A percentile compares a stretch with the other conserved stretches of the same genome.
Conservation (phyloP, 306 rosid species). For the Corylus avellana region DNA sequence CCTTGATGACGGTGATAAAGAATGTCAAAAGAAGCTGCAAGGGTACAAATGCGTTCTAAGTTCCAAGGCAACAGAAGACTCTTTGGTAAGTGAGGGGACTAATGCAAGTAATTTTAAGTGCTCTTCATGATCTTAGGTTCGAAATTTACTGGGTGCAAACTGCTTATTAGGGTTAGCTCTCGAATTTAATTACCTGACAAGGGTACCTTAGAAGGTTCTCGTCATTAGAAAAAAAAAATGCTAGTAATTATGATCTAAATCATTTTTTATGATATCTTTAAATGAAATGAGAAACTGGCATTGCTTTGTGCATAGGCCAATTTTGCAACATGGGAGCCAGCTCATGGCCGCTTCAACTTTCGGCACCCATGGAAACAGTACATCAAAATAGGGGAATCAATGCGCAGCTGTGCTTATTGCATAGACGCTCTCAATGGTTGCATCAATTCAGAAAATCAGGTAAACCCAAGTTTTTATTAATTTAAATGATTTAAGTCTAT, state of each 20-base stretch:
- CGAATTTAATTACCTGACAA: too few relatives aligned
- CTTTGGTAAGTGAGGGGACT: constrained; percentile 46
- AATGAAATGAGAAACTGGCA: background rate
- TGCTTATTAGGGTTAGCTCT: too few relatives aligned
- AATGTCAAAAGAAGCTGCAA: constrained; percentile 32
- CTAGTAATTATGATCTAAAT: background rate
- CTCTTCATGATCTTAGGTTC: too few relatives aligned
- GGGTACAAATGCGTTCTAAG: constrained; percentile 69
- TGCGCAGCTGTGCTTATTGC: constrained; percentile 78
- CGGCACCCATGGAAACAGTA: constrained; percentile 89
- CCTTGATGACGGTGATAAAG: constrained; percentile 28
- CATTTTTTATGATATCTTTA: background rate
- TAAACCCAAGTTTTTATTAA: too few relatives aligned
- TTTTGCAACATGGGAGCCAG: constrained; percentile 90
- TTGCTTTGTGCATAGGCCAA: constrained; percentile 55
- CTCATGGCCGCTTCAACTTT: constrained; percentile 75
- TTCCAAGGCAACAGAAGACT: constrained; percentile 70
- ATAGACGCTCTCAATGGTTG: constrained; percentile 79
- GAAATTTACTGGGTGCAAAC: too few relatives aligned
- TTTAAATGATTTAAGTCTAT: too few relatives aligned
- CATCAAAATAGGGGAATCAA: constrained; percentile 65
- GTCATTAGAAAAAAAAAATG: too few relatives aligned
- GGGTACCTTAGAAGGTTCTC: too few relatives aligned
- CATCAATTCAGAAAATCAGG: constrained; percentile 58
- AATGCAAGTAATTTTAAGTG: too few relatives aligned